Evolutionary conservation across 139 green algal species (phyloP).

Genomic region (Chlorella sorokiniana): DNA sequence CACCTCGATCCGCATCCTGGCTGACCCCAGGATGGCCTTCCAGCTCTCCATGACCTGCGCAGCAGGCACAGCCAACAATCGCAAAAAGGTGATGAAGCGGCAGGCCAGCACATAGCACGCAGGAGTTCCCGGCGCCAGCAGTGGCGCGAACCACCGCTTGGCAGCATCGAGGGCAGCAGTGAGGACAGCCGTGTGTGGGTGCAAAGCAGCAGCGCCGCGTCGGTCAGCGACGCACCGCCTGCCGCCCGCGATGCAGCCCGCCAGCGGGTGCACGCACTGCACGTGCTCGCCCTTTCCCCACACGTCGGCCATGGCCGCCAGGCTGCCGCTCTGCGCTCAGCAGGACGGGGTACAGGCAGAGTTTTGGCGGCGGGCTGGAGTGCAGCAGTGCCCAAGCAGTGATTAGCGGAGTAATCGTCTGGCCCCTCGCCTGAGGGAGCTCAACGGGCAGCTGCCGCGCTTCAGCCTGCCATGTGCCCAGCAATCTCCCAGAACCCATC

Average conservation of each 20-base stretch:
- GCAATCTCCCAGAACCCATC: not conserved
- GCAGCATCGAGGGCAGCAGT: too few relatives aligned
- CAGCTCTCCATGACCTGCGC: conserved; percentile 82
- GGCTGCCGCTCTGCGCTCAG: conserved; percentile 45
- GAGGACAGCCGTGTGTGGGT: too few relatives aligned
- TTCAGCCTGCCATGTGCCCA: not conserved
- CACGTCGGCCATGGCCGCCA: conserved; percentile 71
- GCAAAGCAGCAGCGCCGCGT: too few relatives aligned
- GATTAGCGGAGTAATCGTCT: too few relatives aligned
- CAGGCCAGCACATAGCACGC: too few relatives aligned
- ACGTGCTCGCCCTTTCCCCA: conserved; percentile 85
- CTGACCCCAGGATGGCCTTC: conserved; percentile 64
- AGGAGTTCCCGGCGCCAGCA: too few relatives aligned
- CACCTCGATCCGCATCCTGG: conserved; percentile 66
- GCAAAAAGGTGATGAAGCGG: too few relatives aligned
- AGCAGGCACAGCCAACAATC: not conserved
- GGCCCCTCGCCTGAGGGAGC: too few relatives aligned
- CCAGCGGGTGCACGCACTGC: conserved; percentile 81
- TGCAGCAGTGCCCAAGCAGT: too few relatives aligned
- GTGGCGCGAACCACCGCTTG: too few relatives aligned
- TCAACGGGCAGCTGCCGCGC: not conserved
- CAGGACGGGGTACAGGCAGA: not conserved
- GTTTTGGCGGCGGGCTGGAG: too few relatives aligned
- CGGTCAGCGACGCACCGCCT: conserved; percentile 46
- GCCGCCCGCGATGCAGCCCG: conserved; percentile 67